Base-by-base conservation (phyloP, 768 basidiomycete species). In the Suillus sp. region DNA sequence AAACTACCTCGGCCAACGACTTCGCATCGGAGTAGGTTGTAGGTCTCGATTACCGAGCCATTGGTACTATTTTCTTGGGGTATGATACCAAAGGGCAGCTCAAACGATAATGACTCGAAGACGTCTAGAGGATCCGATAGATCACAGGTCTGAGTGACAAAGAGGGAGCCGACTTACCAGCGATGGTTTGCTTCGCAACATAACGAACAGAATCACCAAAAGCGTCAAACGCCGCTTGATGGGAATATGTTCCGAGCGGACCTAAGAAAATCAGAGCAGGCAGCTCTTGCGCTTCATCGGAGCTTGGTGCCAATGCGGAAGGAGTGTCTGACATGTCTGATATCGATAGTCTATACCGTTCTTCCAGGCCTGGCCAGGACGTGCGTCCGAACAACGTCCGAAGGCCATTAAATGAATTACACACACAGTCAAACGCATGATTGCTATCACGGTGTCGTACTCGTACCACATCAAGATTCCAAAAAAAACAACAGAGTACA, bases 61-160 rank as follows among this genome's bases (percentile, higher is more conserved):
- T 87, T 88, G 40, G 85, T 89, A 18, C 86, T 86, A 68, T 94
- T 94, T 74, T 94, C 92, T 72, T 91, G 89, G 25, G 92, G 92
- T 34, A 93, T 79, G n/a, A 93, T 80, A 30, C 84, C 91, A 55
- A 85, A 79, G 37, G 78, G 74, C 16, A 76, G 70, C 7, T 71
- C 71, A 13, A 77, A 62, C 7, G 83, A 80, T 45, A 93, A 73
- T 20, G 81, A 74, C 50, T 80, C 71, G 64, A 89, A 87, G 27
- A 88, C 86, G 63, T 83, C 92, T 93, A 70, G 51, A 45, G 32
- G 55, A 37, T 37, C 16, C 16, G 14, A 37, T 43, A 9, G 22
- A 66, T 54, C 47, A 32, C 10, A 62, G 54, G 30, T 51, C 2
- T 60, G 37, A 48, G 25, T 8, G 43, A 20, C 16, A 48, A 45